Conservation (phyloP, 345 rosid genomes). For the Noccaea caerulescens region DNA sequence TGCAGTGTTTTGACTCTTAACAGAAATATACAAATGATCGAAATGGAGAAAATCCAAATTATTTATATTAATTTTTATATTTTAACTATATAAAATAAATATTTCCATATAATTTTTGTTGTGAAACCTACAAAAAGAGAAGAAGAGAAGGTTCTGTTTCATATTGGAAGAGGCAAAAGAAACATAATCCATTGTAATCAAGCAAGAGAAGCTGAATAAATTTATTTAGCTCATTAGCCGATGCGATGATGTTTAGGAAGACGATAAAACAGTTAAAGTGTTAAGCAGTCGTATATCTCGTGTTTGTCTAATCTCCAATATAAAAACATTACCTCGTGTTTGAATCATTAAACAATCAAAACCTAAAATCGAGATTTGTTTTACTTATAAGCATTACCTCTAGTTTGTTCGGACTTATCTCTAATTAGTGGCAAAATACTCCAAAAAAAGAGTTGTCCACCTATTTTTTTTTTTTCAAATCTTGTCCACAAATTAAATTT, state of each 20-base stretch:
- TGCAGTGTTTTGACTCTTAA: slow-evolving; percentile 7
- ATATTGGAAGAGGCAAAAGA: slow-evolving; percentile 12
- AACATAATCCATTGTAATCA: neutral
- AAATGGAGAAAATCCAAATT: neutral
- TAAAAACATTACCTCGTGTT: too few relatives aligned
- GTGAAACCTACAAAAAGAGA: neutral
- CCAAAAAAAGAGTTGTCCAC: too few relatives aligned
- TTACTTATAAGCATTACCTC: too few relatives aligned
- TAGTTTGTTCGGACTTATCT: too few relatives aligned
- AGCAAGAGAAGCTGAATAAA: neutral
- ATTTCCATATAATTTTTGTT: neutral
- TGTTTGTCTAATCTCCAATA: slow-evolving; percentile 4
- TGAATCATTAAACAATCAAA: too few relatives aligned
- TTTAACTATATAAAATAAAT: neutral
- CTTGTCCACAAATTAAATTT: too few relatives aligned
- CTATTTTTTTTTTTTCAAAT: too few relatives aligned
- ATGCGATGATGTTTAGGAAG: slow-evolving; percentile 13
- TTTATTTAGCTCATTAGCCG: slow-evolving; percentile 17
- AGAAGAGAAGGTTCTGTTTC: neutral
- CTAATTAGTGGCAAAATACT: too few relatives aligned
- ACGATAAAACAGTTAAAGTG: slow-evolving; percentile 23
- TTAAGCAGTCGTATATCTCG: neutral
- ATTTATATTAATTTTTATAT: neutral
- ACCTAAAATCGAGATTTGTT: too few relatives aligned
- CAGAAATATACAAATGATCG: neutral